Conservation (phyloP, 2,329 filamentous ascomycete genomes). For the Epichloe typhina region DNA sequence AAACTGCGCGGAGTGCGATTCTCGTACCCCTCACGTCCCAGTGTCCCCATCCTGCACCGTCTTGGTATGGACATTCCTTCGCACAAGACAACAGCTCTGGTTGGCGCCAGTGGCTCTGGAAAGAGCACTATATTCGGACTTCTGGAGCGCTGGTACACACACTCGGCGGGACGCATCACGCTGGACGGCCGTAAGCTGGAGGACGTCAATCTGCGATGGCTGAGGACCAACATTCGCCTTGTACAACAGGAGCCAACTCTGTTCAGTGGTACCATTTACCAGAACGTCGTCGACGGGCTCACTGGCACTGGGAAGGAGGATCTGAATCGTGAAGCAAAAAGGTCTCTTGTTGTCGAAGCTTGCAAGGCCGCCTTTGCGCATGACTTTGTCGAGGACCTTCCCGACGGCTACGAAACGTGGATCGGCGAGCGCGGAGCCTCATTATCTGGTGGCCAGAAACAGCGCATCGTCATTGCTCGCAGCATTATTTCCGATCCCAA, state of each 20-base stretch:
- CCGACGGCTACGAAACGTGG: conserved; percentile 43
- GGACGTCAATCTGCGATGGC: conserved; percentile 36
- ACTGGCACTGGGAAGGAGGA: conserved; percentile 2
- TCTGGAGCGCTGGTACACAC: conserved; percentile 46
- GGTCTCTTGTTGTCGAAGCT: conserved; percentile 30
- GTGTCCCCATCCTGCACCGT: conserved; percentile 29
- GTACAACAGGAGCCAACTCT: conserved; percentile 41
- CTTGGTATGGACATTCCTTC: conserved; percentile 30
- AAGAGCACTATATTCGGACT: conserved; percentile 46
- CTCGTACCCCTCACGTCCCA: conserved; percentile 43
- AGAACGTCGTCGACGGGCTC: conserved; percentile 39
- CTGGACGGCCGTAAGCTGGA: conserved; percentile 29
- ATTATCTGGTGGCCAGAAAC: conserved; percentile 53
- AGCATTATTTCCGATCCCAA: conserved; percentile 50
- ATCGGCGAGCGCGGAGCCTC: conserved; percentile 54
- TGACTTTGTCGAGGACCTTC: conserved; percentile 37
- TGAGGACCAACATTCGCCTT: conserved; percentile 36
- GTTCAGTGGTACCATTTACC: conserved; percentile 37
- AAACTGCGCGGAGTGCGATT: conserved; percentile 35
- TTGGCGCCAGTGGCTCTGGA: conserved; percentile 44
- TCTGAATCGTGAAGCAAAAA: conserved; percentile 27
- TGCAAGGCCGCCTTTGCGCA: conserved; percentile 38
- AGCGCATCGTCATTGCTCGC: conserved; percentile 53
- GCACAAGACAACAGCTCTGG: conserved; percentile 38
- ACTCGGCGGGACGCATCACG: conserved; percentile 28